Conservation (phyloP, 768 basidiomycete species). For the Trametes punicea region DNA sequence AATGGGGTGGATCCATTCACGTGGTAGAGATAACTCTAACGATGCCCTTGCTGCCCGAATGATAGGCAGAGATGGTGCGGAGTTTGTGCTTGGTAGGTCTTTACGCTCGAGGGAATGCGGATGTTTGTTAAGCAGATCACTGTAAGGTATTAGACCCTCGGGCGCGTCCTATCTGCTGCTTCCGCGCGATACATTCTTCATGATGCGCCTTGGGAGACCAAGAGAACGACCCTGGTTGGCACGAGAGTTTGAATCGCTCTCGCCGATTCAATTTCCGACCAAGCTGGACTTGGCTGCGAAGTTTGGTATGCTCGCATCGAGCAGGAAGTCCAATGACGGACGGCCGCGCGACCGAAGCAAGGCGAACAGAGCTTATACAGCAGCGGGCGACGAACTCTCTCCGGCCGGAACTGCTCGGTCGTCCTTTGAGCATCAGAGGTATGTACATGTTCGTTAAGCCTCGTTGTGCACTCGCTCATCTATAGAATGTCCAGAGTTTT, state of each 20-base stretch:
- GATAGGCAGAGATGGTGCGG: background rate
- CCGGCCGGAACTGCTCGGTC: slow-evolving; percentile 13
- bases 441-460: background rate
- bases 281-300: slow-evolving; percentile 17
- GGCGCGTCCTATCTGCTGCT: slow-evolving; percentile 28
- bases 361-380: slow-evolving; percentile 24
- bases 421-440: slow-evolving; percentile 29
- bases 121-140: background rate
- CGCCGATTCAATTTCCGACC: slow-evolving; percentile 24
- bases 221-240: background rate
- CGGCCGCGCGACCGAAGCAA: slow-evolving; percentile 22
- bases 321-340: slow-evolving; percentile 15
- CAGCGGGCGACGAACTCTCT: background rate
- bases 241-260: slow-evolving; percentile 22
- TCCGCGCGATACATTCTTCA: background rate
- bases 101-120: too few species aligned
- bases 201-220: slow-evolving; percentile 1
- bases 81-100: slow-evolving; percentile 18
- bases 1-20: too few species aligned
- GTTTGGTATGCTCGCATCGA: slow-evolving; percentile 16
- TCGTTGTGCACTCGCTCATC: background rate
- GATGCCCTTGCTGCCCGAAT: slow-evolving; percentile 8
- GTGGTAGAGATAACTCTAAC: slow-evolving; percentile 6
- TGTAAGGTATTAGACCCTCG: slow-evolving; percentile 24
- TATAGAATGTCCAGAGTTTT: slow-evolving; percentile 9